Base-by-base conservation (phyloP, 495 filamentous ascomycete genomes). In the Clohesyomyces aquaticus region DNA sequence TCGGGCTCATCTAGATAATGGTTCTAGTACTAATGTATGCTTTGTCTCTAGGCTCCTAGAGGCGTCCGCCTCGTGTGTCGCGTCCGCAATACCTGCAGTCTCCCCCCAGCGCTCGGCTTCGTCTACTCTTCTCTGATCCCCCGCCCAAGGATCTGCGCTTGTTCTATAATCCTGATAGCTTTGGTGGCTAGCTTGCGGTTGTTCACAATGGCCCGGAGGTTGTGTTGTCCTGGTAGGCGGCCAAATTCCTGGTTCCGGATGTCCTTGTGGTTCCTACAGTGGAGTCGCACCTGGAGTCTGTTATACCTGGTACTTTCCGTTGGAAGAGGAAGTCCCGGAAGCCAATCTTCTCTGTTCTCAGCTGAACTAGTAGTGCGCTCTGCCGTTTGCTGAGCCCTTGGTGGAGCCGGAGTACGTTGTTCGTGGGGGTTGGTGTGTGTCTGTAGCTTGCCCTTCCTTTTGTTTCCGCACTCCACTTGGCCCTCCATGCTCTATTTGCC, bases 61-160 rank as follows among this genome's bases (percentile, higher is more conserved):
- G 48, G 48, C 48, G 48, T 23, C 10, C 23, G 48, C 48, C 25
- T 26, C 48, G 48, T 52, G 11, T 23, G 16, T 47, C 18, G 48
- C 48, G 22, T 25, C 48, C 25, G 48, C 48, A 3, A 28, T 52
- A 52, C 48, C 48, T 52, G 10, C 48, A 52, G 48, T 52, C 48
- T 52, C 25, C 48, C 43, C 62, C 74, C 77, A 49, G 74, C 69
- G 47, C 78, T 78, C 0, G 77, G 74, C 61, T 81, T 81, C 73
- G 80, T 73, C 70, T 82, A 74, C 59, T 70, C 68, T 38, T 69
- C 78, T 23, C 68, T 75, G 4, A 53, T 70, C 11, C 75, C 78
- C 1, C 72, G 77, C 0, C 77, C 43, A 47, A 47, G 21, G 43
- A 47, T 47, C 43, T 47, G 43, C 43, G 43, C 21, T 47, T 47